Evolutionary conservation across 805 yeast genomes (phyloP).

Genomic region (Wickerhamomyces chaumierensis): DNA sequence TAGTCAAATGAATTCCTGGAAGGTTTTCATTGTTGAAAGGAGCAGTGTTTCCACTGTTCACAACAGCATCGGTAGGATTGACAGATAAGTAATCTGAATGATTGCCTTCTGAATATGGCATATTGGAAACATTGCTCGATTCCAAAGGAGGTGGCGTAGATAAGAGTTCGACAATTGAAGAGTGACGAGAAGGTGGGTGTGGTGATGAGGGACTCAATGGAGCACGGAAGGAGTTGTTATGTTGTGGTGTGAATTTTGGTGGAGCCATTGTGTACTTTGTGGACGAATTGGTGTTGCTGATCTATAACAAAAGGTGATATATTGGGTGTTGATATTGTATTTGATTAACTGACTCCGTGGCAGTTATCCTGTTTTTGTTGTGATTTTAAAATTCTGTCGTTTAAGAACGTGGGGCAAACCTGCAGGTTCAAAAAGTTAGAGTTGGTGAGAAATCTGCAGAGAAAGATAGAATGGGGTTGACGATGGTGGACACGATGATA

Average conservation of each 20-base stretch:
- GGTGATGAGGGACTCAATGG: constrained; percentile 15
- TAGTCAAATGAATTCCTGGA: neutral
- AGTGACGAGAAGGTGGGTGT: constrained; percentile 31
- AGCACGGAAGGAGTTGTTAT: constrained; percentile 23
- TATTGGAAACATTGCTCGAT: constrained; percentile 24
- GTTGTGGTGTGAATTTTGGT: constrained; percentile 19
- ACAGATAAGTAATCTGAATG: neutral
- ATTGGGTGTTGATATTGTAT: neutral
- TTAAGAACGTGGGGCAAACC: constrained; percentile 6
- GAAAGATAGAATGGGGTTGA: no score
- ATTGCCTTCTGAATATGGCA: constrained; percentile 36
- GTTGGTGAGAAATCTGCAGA: no score
- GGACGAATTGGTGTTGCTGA: neutral
- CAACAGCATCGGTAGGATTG: neutral
- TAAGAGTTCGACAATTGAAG: constrained; percentile 65
- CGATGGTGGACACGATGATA: neutral
- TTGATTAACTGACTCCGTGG: constrained; percentile 1
- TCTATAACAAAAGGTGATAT: neutral
- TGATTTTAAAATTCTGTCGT: neutral
- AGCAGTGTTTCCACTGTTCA: no score
- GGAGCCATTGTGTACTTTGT: constrained; percentile 6
- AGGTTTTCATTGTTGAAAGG: neutral
- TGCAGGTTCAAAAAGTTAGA: no score
- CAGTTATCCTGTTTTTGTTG: neutral
- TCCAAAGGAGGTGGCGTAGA: constrained; percentile 66